These are phyloP conservation scores for Atkinsonella hypoxylon DNA, from an alignment of 2,329 filamentous ascomycete genomes.

Conservation along the genomic window DNA sequence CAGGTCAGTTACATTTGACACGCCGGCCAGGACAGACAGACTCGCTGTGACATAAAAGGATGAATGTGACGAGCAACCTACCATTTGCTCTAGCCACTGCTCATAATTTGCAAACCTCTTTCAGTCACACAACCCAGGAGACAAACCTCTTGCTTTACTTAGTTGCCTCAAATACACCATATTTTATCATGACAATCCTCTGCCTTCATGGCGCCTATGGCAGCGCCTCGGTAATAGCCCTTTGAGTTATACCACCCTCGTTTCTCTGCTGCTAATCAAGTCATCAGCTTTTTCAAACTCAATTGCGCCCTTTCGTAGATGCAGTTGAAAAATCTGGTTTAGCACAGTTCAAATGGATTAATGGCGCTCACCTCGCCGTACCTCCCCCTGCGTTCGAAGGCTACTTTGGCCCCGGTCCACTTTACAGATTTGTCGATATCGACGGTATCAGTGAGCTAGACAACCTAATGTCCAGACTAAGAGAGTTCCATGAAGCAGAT, in stretches of 20 bases:
- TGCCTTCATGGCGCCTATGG: constrained; percentile 6
- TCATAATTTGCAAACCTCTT: too few relatives aligned
- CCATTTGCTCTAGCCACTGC: too few relatives aligned
- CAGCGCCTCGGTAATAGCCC: neutral
- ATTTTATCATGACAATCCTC: constrained; percentile 2
- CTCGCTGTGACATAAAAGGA: too few relatives aligned
- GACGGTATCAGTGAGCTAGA: constrained; percentile 3
- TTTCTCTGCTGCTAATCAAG: neutral
- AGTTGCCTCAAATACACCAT: too few relatives aligned
- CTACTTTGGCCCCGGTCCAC: constrained; percentile 2
- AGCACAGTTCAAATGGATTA: constrained; percentile 4
- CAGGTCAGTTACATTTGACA: too few relatives aligned
- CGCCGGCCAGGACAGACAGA: too few relatives aligned
- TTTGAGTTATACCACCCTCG: too few relatives aligned
- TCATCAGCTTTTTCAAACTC: neutral
- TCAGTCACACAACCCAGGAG: too few relatives aligned
- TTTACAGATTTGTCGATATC: constrained; percentile 3
- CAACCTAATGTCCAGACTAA: neutral
- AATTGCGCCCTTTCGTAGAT: constrained; percentile 1
- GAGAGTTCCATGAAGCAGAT: constrained; percentile 1
- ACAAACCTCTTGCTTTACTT: too few relatives aligned
- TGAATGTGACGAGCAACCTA: too few relatives aligned
- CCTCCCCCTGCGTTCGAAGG: constrained; percentile 1
- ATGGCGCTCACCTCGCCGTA: neutral
- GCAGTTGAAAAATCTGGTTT: neutral